Percentiles rank a stretch among this genome's conserved stretches.
Conservation (phyloP, 2,329 filamentous ascomycete species). For the Hypoxylon sp. region DNA sequence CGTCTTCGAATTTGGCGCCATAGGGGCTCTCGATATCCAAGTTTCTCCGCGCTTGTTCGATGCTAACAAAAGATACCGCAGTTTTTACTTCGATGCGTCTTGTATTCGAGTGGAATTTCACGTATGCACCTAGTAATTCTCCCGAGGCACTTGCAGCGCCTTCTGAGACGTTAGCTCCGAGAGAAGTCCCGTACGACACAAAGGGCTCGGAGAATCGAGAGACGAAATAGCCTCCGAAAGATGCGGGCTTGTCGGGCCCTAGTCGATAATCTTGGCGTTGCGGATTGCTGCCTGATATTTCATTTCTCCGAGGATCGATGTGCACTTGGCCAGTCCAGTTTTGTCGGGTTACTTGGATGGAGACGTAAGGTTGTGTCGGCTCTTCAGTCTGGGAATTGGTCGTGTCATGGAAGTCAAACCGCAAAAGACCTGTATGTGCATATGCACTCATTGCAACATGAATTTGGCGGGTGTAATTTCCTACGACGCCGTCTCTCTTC, state of each 20-base stretch:
- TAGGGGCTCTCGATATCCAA: slow-evolving; percentile 61
- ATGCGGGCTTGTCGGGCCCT: slow-evolving; percentile 59
- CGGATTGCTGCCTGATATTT: slow-evolving; percentile 61
- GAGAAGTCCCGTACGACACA: slow-evolving; percentile 55
- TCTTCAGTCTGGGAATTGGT: slow-evolving; percentile 8
- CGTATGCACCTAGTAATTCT: slow-evolving; percentile 58
- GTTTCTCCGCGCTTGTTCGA: slow-evolving; percentile 63
- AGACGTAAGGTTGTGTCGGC: slow-evolving; percentile 55
- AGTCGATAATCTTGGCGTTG: slow-evolving; percentile 63
- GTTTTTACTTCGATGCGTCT: slow-evolving; percentile 61
- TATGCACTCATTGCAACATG: slow-evolving; percentile 59
- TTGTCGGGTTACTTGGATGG: slow-evolving; percentile 61
- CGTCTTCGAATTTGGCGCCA: slow-evolving; percentile 56
- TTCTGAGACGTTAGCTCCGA: slow-evolving; percentile 51
- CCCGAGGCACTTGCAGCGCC: slow-evolving; percentile 50
- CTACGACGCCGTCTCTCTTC: slow-evolving; percentile 42
- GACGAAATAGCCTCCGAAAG: slow-evolving; percentile 63
- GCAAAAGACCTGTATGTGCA: slow-evolving; percentile 60
- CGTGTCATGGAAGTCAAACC: slow-evolving; percentile 56
- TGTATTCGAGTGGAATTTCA: slow-evolving; percentile 54
- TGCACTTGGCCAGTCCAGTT: slow-evolving; percentile 63
- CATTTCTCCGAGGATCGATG: slow-evolving; percentile 56
- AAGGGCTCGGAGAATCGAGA: slow-evolving; percentile 63
- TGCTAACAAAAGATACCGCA: slow-evolving; percentile 62
- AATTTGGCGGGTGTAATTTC: slow-evolving; percentile 46